Percentiles rank a stretch among this genome's conserved stretches.
phyloP scores from a whole-genome alignment of 495 filamentous ascomycete genomes.

The Chaetomium fimeti region DNA sequence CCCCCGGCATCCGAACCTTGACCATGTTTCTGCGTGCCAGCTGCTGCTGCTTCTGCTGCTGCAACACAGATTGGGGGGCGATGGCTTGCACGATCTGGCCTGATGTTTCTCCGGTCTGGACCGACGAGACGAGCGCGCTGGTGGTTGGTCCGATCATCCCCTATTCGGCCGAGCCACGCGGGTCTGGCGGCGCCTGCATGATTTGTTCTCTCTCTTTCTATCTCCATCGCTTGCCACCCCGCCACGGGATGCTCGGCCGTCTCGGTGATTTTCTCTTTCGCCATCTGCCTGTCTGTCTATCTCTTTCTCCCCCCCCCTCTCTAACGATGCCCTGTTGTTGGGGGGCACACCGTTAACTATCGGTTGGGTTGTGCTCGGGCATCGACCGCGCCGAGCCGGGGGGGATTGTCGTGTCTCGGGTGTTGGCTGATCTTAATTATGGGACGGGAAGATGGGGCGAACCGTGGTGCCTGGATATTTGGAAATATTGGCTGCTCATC shows the following conservation, averaged over 20 bases:
- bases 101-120: constrained; percentile 5
- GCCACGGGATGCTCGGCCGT: not conserved
- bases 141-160: not conserved
- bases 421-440: constrained; percentile 3
- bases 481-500: not conserved
- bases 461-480: not conserved
- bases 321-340: too few species aligned
- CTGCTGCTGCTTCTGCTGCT: not conserved
- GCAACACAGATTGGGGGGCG: not conserved
- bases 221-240: not conserved
- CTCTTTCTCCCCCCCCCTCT: not conserved
- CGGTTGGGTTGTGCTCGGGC: constrained; percentile 4
- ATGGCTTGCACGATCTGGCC: not conserved
- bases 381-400: not conserved
- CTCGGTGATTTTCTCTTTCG: not conserved
- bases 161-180: not conserved
- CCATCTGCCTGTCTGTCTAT: not conserved
- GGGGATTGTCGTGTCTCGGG: not conserved
- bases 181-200: not conserved
- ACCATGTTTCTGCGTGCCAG: too few species aligned
- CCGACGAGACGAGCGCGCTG: not conserved
- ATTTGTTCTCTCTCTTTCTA: not conserved
- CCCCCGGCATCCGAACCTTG: too few species aligned
- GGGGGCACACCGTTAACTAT: too few species aligned
- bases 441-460: not conserved